Base-by-base conservation (phyloP, 1,284 basidiomycete species). In the Rhodotorula sp. region DNA sequence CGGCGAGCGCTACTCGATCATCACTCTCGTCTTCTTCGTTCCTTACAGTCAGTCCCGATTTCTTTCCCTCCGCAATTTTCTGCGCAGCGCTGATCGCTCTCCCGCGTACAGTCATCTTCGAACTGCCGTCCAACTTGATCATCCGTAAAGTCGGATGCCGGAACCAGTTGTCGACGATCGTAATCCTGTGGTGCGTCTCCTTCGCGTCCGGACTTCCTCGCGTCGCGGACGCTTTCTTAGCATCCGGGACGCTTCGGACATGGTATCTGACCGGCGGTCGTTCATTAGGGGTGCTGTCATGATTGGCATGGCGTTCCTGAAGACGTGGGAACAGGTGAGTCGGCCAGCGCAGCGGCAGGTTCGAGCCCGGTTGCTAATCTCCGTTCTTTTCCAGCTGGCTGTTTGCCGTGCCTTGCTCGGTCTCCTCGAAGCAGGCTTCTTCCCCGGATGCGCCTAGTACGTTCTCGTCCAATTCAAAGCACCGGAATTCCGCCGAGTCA, bases 331-430 rank as follows among this genome's bases (percentile, higher is more conserved):
- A n/a, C 26, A 26, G 26, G n/a, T n/a, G 54, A 28, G n/a, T 43
- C 38, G 38, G 10, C 38, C 10, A 10, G 38, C 12, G 54, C 54
- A 28, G n/a, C 26, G 28, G 10, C 23, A 14, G 49, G 23, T 50
- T 26, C 31, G 8, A 28, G 8, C 10, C 38, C 10, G 38, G 14
- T 43, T 43, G 10, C 38, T 43, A 12, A 43, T 12, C 38, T 43
- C 38, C 38, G 38, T 43, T 14, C 38, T 43, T 43, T 43, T 43
- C 38, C 65, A 78, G 50, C 78, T 85, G 26, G 79, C 80, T 14
- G 81, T 78, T 56, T 80, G 80, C 52, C 80, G 83, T 54, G 79
- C 80, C 12, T 71, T 84, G 3, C 77, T 84, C 52, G 84, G 82
- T n/a, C 64, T 79, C 5, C 77, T 82, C 45, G 81, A 82, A 70